Evolutionary conservation across 1,284 basidiomycete species (phyloP), one percentile per base, ranked within the genome.

Genomic region (Hymenochaete sp.): DNA sequence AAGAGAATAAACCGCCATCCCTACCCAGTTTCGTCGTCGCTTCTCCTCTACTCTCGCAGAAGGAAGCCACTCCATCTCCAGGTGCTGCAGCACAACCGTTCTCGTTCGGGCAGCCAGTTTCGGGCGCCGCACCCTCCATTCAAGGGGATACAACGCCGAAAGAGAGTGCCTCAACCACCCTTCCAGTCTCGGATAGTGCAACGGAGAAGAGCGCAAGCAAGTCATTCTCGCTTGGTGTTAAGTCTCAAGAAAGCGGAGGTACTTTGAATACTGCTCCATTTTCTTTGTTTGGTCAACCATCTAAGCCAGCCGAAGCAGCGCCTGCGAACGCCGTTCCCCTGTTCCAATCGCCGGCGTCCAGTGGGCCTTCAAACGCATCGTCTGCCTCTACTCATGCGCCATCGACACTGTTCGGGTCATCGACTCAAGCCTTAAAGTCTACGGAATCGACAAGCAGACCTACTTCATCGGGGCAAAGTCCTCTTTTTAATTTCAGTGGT

Each of bases 11-110:
- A 4, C 26, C 47, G 7, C 16, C 37, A 19, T 29, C 31, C 19
- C 40, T 51, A 7, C 49, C 45, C 24, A 47, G 47, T 24, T 51
- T 51, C 37, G 47, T 51, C 26, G 49, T 45, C 13, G 44, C 43
- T 18, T 51, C 49, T 18, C 25, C 41, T 8, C 33, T 44, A 13
- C 31, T 47, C 16, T 19, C 32, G 24, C 40, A 24, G 8, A 40
- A 35, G n/a, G 44, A 43, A 31, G 13, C 45, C 13, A n/a, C 41
- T 18, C 7, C 22, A 22, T 25, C 37, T 4, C n/a, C 38, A n/a
- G 19, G 33, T n/a, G 25, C 27, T 9, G 11, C 32, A 5, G 6
- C 32, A n/a, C 10, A 25, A 7, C 16, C 48, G 10, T 13, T 33
- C 19, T 14, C 22, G 8, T 13, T 21, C 2, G 16, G 3, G 8